Evolutionary conservation across 352 stramenopile genomes (phyloP), one percentile per base, ranked within the genome.

Genomic region (Elongisporangium anandrum): DNA sequence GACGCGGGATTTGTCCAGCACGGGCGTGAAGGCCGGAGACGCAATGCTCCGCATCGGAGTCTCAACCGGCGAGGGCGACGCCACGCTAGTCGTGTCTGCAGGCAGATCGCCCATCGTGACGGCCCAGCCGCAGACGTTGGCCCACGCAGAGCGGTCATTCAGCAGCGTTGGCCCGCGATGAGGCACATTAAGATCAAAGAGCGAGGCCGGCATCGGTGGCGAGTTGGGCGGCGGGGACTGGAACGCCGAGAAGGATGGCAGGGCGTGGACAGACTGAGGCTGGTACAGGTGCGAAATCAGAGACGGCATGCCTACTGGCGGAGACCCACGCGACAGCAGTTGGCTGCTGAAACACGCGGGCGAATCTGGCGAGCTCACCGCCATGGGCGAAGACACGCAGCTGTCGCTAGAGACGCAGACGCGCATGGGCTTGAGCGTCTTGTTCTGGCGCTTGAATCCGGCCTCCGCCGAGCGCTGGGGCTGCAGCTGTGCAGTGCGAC

Each of bases 121-220:
- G 29, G 29, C 9, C 29, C 29, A 41, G 29, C 29, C 29, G 29
- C 29, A 41, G 21, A 85, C 59, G 17, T 74, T 72, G 38, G 63
- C 66, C 80, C 80, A 88, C 15, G 77, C 80, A 19, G 80, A 85
- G 26, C 75, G 68, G 45, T 82, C 68, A 57, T 88, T 90, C 58
- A 85, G 76, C 20, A 88, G 61, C 13, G 67, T 70, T 23, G 67
- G 71, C 24, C 63, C 56, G 63, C 51, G 61, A 29, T 48, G 17
- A 10, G 52, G 23, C 50, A 54, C 56, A 17, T 75, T 61, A 13
- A 71, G 63, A 17, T 63, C 52, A 38, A 79, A 79, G 2, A 76
- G 56, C 39, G 52, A 47, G n/a, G 24, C 69, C n/a, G 56, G 50
- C 7, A 52, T 66, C 23, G 63, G n/a, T 23, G 60, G 39, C 16